Base-by-base conservation (phyloP, 179 eudicot genomes). In the Carnegiea gigantea region DNA sequence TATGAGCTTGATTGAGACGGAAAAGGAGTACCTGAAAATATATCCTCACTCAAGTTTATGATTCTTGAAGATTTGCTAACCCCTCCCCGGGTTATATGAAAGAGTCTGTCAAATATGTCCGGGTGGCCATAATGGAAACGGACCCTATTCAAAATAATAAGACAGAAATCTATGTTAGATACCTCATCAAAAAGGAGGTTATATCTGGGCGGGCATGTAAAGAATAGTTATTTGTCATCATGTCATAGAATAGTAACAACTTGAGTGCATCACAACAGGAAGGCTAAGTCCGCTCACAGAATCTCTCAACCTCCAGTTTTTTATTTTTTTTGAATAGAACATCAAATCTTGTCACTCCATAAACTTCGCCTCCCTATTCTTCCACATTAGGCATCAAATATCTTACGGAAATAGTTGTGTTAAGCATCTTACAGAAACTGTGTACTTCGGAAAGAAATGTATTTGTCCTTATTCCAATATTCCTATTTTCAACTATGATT, bases 91-190 rank as follows among this genome's bases (percentile, higher is more conserved):
- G 99, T 95, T 82, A 95, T 72, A 79, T 95, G 99, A 75, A 95
- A 95, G 62, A 95, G 84, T 87, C 99, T 90, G 81, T 95, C 99
- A 53, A 95, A 95, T 82, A 95, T 91, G 91, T 95, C 99, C 44
- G 99, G 98, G 84, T 94, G 99, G 33, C 99, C 99, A 72, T 95
- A 95, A 78, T 95, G 99, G 88, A 95, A 95, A 48, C 99, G 92
- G 44, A 95, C 98, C 93, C 99, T 95, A 87, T 78, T 51, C 77
- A 75, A 26, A 10, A 57, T 18, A 30, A 67, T 44, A 26, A 70
- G 30, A 38, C 64, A 82, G 40, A 26, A 73, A 40, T 59, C 80
- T 33, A 59, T 38, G 80, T 78, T 28, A 84, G 54, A 81, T 53
- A 64, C 23, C 43, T 18, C 17, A 9, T 53, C 21, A 59, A 49